Evolutionary conservation across 768 basidiomycete genomes (phyloP).

Genomic region (Lentinula aciculospora): DNA sequence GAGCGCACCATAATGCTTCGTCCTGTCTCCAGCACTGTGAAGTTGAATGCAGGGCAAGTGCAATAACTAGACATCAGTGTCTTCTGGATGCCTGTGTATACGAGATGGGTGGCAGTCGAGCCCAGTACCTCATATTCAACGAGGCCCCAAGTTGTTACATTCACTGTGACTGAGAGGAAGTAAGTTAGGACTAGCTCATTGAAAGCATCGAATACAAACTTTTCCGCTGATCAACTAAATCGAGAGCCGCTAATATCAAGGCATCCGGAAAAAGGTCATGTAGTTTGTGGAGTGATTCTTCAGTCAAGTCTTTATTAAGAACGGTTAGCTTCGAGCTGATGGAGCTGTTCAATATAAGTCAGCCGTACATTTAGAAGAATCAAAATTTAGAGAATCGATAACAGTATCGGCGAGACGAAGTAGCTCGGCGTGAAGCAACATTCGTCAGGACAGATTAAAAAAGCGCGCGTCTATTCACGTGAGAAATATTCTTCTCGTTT

Average conservation of each 20-base stretch:
- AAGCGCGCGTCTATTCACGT: neutral
- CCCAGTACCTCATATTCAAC: constrained; percentile 64
- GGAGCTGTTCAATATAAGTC: too few species aligned
- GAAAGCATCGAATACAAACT: constrained; percentile 43
- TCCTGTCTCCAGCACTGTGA: constrained; percentile 52
- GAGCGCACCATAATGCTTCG: constrained; percentile 58
- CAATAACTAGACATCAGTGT: constrained; percentile 51
- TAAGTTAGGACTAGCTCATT: neutral
- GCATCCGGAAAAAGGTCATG: constrained; percentile 56
- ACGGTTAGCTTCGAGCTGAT: neutral
- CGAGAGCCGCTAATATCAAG: constrained; percentile 63
- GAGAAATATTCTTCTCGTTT: neutral
- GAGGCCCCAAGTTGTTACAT: constrained; percentile 50
- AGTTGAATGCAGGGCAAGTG: constrained; percentile 70
- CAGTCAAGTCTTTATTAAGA: constrained; percentile 26
- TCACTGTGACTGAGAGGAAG: constrained; percentile 49
- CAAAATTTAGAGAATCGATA: constrained; percentile 25
- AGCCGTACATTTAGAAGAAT: neutral
- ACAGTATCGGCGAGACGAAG: constrained; percentile 20
- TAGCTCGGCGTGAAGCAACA: constrained; percentile 20
- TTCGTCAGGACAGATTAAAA: neutral
- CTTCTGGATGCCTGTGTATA: constrained; percentile 40
- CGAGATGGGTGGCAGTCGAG: constrained; percentile 55
- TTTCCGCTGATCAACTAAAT: constrained; percentile 67
- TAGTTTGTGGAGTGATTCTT: constrained; percentile 52